Evolutionary conservation across 2,329 filamentous ascomycete genomes (phyloP).

Genomic region (Seiridium unicorne): DNA sequence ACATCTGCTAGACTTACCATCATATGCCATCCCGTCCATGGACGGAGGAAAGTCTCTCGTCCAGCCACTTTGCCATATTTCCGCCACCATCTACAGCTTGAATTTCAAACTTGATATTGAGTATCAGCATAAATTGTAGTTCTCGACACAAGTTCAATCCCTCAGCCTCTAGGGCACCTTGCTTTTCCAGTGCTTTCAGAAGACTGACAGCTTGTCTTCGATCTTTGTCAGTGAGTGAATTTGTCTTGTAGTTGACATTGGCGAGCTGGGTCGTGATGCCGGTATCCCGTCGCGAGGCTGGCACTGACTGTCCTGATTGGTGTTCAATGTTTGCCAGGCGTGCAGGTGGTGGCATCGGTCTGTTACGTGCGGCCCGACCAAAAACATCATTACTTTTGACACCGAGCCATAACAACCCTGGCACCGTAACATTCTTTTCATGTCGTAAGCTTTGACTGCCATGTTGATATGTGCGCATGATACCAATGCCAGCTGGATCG

Average conservation of each 20-base stretch:
- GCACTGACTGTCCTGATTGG: too few species aligned
- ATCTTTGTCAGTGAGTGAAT: slow-evolving; percentile 52
- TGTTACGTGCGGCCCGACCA: background rate
- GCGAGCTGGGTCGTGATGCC: background rate
- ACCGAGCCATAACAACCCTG: slow-evolving; percentile 64
- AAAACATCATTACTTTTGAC: slow-evolving; percentile 44
- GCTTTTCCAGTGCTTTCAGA: slow-evolving; percentile 40
- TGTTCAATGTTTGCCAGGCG: background rate
- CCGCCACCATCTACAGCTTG: slow-evolving; percentile 63
- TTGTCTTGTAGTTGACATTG: slow-evolving; percentile 20
- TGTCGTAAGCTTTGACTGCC: slow-evolving; percentile 64
- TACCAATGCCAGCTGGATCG: slow-evolving; percentile 74
- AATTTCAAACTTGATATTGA: slow-evolving; percentile 76
- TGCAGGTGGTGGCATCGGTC: too few species aligned
- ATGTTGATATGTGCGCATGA: slow-evolving; percentile 70
- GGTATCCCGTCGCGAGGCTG: too few species aligned
- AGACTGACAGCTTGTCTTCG: slow-evolving; percentile 55
- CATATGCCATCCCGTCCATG: background rate
- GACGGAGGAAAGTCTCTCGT: slow-evolving; percentile 33
- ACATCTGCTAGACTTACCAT: too few species aligned
- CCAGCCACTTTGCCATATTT: slow-evolving; percentile 48
- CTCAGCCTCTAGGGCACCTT: slow-evolving; percentile 24
- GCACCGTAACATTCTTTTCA: slow-evolving; percentile 50
- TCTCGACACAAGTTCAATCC: slow-evolving; percentile 48
- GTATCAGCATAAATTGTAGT: slow-evolving; percentile 70